A percentile compares a stretch with the other conserved stretches of the same genome.
These are phyloP conservation scores for Pontederia paniculata DNA, from an alignment of 176 grass and related monocot genomes.

Conservation along the genomic window DNA sequence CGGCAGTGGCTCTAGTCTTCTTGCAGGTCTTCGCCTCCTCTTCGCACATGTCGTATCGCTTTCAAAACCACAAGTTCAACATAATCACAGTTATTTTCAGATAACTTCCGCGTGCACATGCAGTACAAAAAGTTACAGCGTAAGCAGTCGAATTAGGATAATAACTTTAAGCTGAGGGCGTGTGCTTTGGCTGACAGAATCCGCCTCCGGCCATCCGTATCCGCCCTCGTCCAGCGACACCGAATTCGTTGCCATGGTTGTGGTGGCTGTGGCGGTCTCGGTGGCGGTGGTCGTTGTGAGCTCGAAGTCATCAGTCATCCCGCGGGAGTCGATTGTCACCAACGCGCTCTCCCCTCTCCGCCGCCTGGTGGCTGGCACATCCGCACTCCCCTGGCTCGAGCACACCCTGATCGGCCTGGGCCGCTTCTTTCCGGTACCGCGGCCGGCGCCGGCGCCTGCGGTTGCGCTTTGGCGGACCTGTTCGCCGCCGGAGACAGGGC, in stretches of 20 bases:
- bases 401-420: conserved; percentile 34
- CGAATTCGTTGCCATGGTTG: conserved; percentile 55
- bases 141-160: too few species aligned
- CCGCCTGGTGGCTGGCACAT: conserved; percentile 17
- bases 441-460: not conserved
- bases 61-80: too few species aligned
- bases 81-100: too few species aligned
- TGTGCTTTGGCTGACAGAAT: not conserved
- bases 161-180: too few species aligned
- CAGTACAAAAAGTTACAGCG: too few species aligned
- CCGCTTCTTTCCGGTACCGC: conserved; percentile 26
- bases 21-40: conserved; percentile 19
- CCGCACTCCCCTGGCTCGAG: conserved; percentile 64
- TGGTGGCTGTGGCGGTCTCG: conserved; percentile 32
- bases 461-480: not conserved
- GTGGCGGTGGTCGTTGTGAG: not conserved
- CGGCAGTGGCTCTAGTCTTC: conserved; percentile 55
- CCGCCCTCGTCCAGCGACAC: conserved; percentile 19
- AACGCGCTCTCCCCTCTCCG: conserved; percentile 16
- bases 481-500: not conserved
- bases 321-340: conserved; percentile 35
- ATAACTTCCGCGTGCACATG: too few species aligned
- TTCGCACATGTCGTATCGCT: too few species aligned
- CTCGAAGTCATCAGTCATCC: conserved; percentile 10
- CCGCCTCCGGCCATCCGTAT: not conserved